Base-by-base conservation (phyloP, 1,284 basidiomycete species). In the Trichosporon coremiiforme region DNA sequence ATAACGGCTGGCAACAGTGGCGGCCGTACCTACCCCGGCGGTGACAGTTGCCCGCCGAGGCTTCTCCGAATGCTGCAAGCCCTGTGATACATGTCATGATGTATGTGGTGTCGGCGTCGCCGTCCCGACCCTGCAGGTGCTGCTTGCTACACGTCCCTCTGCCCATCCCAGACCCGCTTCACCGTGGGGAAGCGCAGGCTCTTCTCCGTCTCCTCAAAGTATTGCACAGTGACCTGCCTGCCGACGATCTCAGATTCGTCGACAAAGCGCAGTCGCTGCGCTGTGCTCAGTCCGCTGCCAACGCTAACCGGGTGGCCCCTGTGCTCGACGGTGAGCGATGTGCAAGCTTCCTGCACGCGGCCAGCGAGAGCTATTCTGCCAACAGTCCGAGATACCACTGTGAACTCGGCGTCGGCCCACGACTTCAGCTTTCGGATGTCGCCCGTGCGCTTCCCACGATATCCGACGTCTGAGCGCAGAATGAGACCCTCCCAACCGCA, bases 401-500 rank as follows among this genome's bases (percentile, higher is more conserved):
- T 69, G 68, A 83, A 83, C 70, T 84, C 82, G 3, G 73, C 80
- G 65, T 84, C 82, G 66, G 76, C 75, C 79, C 80, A 82, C 66
- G 78, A 69, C 69, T 84, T 84, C 77, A 79, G 80, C 70, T 84
- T 84, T 31, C 75, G 73, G 8, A 84, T 75, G 65, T 82, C 78
- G 10, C 70, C 41, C 20, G 79, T 83, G 65, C 82, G 67, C 64
- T 72, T 76, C 20, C 80, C 81, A 53, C 77, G 76, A 65, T 84
- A 84, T 13, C 71, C 71, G 25, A 53, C 71, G 53, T 84, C 79
- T n/a, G 76, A 75, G 4, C 82, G 75, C 22, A 83, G 53, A 0
- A 84, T 74, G 33, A 84, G 70, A 0, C 82, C 82, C 66, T 84
- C 82, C 82, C 82, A 84, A 0, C 80, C 81, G 33, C 80, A 71